A percentile compares a stretch with the other conserved stretches of the same genome.
Evolutionary conservation across 2,329 filamentous ascomycete species (phyloP).

Genomic region (Venturia pyrina): DNA sequence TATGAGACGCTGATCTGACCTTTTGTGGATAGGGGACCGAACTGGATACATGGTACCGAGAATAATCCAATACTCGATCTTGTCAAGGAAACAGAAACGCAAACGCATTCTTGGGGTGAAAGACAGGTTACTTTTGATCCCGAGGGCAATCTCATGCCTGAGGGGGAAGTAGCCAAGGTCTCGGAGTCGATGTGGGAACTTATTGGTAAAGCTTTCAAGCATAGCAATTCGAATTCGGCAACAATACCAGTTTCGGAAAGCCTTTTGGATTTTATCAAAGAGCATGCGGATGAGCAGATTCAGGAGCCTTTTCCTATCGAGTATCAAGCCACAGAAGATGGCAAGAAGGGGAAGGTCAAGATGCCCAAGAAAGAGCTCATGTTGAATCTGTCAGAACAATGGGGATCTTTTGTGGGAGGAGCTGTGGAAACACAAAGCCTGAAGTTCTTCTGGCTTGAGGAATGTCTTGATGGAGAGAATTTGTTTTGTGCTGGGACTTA

Average conservation of each 20-base stretch:
- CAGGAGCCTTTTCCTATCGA: conserved; percentile 11
- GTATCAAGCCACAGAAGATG: not conserved
- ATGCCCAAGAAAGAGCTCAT: conserved; percentile 36
- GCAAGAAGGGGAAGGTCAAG: conserved; percentile 19
- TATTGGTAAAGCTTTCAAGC: conserved; percentile 55
- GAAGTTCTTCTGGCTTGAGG: conserved; percentile 69
- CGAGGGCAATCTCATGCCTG: conserved; percentile 42
- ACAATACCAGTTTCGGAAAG: conserved; percentile 44
- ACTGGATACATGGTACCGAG: conserved; percentile 68
- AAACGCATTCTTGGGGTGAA: conserved; percentile 43
- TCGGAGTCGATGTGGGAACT: conserved; percentile 55
- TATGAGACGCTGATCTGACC: conserved; percentile 14
- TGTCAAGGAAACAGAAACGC: conserved; percentile 50
- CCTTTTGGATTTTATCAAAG: conserved; percentile 47
- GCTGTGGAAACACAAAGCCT: conserved; percentile 55
- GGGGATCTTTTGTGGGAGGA: conserved; percentile 63
- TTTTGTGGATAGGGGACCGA: conserved; percentile 47
- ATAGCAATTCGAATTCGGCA: conserved; percentile 48
- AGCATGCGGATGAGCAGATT: conserved; percentile 37
- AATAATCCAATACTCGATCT: conserved; percentile 62
- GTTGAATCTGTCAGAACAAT: conserved; percentile 50
- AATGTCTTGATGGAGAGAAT: conserved; percentile 64
- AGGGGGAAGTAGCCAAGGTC: conserved; percentile 27
- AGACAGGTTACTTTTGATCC: conserved; percentile 47
- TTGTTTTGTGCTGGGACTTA: conserved; percentile 54